Base-by-base conservation (phyloP, 2,329 filamentous ascomycete genomes). In the Hansfordia pulvinata region DNA sequence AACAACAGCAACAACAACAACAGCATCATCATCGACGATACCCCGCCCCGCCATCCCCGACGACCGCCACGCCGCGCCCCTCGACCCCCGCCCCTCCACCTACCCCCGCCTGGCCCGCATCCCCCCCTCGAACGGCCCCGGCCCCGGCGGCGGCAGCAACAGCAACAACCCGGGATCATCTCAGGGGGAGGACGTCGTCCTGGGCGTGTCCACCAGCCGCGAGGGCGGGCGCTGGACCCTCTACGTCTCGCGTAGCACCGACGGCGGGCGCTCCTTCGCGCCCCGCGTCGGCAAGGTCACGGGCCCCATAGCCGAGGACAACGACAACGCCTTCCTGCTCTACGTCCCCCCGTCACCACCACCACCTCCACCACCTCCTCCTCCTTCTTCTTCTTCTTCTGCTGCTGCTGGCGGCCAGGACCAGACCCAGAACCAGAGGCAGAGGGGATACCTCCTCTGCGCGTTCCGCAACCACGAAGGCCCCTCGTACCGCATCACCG, bases 401-500 rank as follows among this genome's bases (percentile, higher is more conserved):
- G n/a, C n/a, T n/a, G n/a, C n/a, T n/a, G n/a, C n/a, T n/a, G n/a
- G n/a, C n/a, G n/a, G n/a, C n/a, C n/a, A n/a, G n/a, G n/a, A n/a
- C n/a, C n/a, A n/a, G n/a, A n/a, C n/a, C n/a, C n/a, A n/a, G n/a
- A n/a, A n/a, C n/a, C n/a, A n/a, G n/a, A n/a, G n/a, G n/a, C 10
- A 22, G n/a, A 29, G 12, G 8, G 42, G 47, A 0, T 41, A 43
- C 2, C 42, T 62, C 2, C 46, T 64, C 0, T 60, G 53, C 1
- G 60, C 61, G 1, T 64, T 64, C 40, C 54, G 61, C 5, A 64
- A 64, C 39, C 58, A 62, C 30, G 51, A 54, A 20, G 54, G 47
- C 3, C 46, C 47, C 0, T 23, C 41, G 12, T 64, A 58, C 40
- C 57, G 60, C 17, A 62, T 64, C 37, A 64, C 60, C 0, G 57